phyloP scores from a whole-genome alignment of 345 rosid genomes.

The Adansonia digitata region DNA sequence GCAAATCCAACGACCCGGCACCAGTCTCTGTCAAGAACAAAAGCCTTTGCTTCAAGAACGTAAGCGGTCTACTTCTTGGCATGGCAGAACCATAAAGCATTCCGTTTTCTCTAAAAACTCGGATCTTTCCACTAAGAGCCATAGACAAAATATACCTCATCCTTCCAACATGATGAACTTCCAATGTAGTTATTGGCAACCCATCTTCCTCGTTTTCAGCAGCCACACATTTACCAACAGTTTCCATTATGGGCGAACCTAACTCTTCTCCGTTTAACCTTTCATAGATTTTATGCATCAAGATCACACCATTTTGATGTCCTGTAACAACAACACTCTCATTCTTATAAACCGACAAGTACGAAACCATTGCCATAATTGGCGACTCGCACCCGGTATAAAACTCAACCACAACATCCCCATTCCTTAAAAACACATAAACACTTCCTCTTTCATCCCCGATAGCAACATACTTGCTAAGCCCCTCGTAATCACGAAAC shows the following conservation, averaged over 20 bases:
- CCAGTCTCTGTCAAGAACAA: conserved; percentile 87
- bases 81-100: conserved; percentile 60
- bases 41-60: conserved; percentile 85
- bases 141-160: conserved; percentile 59
- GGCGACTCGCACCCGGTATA: conserved; percentile 50
- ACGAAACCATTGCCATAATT: conserved; percentile 67
- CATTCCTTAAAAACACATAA: conserved; percentile 67
- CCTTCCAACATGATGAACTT: conserved; percentile 90
- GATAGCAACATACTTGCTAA: conserved; percentile 77
- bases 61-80: conserved; percentile 63
- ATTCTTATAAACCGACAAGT: conserved; percentile 62
- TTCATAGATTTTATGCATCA: conserved; percentile 65
- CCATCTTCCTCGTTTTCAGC: conserved; percentile 36
- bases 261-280: conserved; percentile 58
- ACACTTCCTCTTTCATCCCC: conserved; percentile 80
- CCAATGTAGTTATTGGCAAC: conserved; percentile 50
- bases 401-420: conserved; percentile 70
- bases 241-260: conserved; percentile 51
- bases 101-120: conserved; percentile 65
- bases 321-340: conserved; percentile 80
- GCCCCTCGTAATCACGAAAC: conserved; percentile 71
- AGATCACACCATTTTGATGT: conserved; percentile 56
- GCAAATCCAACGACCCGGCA: conserved; percentile 84
- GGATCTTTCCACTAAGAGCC: conserved; percentile 59
- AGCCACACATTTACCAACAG: conserved; percentile 38